phyloP scores from a whole-genome alignment of 768 basidiomycete species.

The Pholiota microspora region DNA sequence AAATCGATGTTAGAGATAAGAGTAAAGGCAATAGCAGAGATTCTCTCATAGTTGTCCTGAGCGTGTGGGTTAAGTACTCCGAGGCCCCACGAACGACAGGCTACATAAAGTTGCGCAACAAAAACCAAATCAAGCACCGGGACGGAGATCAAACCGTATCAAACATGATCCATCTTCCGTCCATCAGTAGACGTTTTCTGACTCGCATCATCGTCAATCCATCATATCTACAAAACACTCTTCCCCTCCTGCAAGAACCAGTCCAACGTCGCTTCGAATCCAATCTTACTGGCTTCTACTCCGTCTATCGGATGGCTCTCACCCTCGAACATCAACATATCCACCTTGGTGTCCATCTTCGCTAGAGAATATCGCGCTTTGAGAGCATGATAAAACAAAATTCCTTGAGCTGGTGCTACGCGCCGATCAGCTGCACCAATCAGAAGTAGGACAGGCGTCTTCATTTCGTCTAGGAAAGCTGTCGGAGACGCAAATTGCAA shows the following conservation, averaged over 20 bases:
- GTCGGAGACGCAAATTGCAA: constrained; percentile 58
- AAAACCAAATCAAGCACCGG: too few species aligned
- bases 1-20: neutral
- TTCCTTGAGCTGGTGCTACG: constrained; percentile 61
- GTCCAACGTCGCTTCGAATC: constrained; percentile 49
- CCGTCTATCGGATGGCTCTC: constrained; percentile 65
- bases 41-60: neutral
- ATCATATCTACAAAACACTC: too few species aligned
- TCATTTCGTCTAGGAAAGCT: constrained; percentile 46
- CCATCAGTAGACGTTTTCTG: too few species aligned
- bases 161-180: too few species aligned
- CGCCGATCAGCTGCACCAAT: constrained; percentile 62
- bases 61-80: too few species aligned
- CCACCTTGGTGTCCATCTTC: constrained; percentile 34
- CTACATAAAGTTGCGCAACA: too few species aligned
- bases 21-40: neutral
- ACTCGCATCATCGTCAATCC: too few species aligned
- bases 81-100: too few species aligned
- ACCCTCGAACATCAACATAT: constrained; percentile 60
- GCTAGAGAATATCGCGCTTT: constrained; percentile 34
- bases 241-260: constrained; percentile 37
- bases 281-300: constrained; percentile 55
- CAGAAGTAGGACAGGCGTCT: constrained; percentile 52
- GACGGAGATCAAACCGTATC: too few species aligned
- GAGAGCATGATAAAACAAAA: constrained; percentile 64